Percentiles rank a stretch among this genome's conserved stretches.
These are phyloP conservation scores for Zizania palustris DNA, from an alignment of 202 grass and related monocot species.

Conservation along the genomic window DNA sequence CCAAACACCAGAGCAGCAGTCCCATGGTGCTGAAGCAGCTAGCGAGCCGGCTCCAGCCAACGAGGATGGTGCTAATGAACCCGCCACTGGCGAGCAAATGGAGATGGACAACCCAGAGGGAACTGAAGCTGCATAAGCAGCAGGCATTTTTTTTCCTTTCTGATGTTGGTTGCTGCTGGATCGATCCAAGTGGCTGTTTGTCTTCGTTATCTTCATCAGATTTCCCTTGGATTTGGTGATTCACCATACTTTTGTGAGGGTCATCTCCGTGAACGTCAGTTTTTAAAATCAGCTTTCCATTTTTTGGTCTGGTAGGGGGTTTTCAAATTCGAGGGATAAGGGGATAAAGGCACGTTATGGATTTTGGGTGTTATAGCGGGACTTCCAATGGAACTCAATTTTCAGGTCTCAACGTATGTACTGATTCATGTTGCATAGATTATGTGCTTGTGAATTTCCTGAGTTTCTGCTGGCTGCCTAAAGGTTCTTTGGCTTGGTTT, in stretches of 20 bases:
- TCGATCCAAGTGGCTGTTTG: neutral
- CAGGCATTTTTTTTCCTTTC: constrained; percentile 1
- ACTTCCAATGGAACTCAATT: neutral
- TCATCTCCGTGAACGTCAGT: neutral
- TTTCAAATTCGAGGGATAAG: neutral
- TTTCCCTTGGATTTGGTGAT: neutral
- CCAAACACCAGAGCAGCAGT: constrained; percentile 40
- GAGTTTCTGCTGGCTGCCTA: no score
- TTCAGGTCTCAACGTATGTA: neutral
- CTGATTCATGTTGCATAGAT: neutral
- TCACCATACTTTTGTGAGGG: neutral
- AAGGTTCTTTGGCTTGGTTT: no score
- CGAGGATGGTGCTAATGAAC: constrained; percentile 12
- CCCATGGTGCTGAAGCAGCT: constrained; percentile 30
- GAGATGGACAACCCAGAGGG: constrained; percentile 58
- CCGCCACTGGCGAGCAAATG: constrained; percentile 48
- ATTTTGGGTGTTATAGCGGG: constrained; percentile 22
- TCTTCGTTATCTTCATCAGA: neutral
- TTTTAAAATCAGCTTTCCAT: neutral
- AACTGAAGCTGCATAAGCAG: neutral
- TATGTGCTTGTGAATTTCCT: no score
- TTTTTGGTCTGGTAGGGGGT: neutral
- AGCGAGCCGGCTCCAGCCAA: constrained; percentile 31
- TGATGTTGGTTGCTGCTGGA: neutral
- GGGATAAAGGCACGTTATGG: neutral